phyloP scores from a whole-genome alignment of 116 monocot species.

The Papilionanthe hybrid region DNA sequence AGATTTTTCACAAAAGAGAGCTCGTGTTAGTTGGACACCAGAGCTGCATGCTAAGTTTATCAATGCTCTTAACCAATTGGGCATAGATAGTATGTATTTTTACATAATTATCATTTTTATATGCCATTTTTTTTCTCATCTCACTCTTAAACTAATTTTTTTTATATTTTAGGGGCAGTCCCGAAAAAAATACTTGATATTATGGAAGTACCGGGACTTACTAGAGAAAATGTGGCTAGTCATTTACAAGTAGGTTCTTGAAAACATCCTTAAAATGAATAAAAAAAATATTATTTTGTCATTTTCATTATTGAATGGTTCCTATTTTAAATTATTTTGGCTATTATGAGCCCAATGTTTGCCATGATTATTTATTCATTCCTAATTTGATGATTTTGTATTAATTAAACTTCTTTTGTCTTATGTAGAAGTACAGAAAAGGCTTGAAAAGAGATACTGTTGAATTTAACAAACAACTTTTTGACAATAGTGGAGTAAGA shows the following conservation, averaged over 20 bases:
- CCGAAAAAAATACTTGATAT: constrained; percentile 26
- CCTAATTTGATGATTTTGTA: too few relatives aligned
- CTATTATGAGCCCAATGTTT: not conserved
- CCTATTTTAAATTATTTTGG: not conserved
- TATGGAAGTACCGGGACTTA: constrained; percentile 18
- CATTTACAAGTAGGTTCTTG: constrained; percentile 27
- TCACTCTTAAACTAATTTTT: not conserved
- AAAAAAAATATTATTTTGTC: not conserved
- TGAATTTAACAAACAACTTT: not conserved
- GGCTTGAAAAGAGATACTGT: constrained; percentile 15
- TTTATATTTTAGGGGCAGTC: constrained; percentile 15
- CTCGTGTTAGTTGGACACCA: constrained; percentile 10
- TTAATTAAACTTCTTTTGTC: not conserved
- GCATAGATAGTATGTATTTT: constrained; percentile 18
- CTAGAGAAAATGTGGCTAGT: constrained; percentile 28
- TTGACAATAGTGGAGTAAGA: not conserved
- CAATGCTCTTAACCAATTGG: constrained; percentile 24
- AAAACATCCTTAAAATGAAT: not conserved
- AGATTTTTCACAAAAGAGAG: constrained; percentile 5
- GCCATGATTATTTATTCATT: too few relatives aligned
- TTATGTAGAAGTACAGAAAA: constrained; percentile 21
- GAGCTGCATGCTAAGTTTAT: constrained; percentile 29
- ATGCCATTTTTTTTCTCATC: not conserved
- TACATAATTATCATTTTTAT: not conserved
- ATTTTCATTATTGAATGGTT: not conserved